Evolutionary conservation across 1,284 basidiomycete genomes (phyloP).

Genomic region (Caloboletus inedulis): DNA sequence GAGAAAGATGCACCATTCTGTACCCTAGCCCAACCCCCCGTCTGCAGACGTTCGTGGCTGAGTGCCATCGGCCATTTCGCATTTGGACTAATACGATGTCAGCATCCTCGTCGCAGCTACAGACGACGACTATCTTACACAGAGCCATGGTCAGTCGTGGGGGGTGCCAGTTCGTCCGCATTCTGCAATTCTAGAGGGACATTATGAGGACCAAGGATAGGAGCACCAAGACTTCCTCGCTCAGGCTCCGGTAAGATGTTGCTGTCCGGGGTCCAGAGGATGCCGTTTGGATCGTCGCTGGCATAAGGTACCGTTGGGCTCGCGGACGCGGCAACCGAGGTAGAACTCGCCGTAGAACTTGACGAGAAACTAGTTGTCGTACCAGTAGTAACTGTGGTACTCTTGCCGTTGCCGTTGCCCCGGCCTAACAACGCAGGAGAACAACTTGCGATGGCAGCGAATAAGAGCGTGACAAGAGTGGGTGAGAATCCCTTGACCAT

Average conservation of each 20-base stretch:
- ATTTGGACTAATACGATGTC: conserved; percentile 28
- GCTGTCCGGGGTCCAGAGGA: conserved; percentile 28
- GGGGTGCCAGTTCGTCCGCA: conserved; percentile 48
- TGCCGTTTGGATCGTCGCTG: conserved; percentile 26
- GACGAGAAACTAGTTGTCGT: background rate
- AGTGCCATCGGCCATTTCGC: conserved; percentile 56
- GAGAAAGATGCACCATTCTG: conserved; percentile 37
- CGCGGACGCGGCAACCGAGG: conserved; percentile 6
- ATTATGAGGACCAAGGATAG: conserved; percentile 49
- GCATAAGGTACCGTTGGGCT: conserved; percentile 32
- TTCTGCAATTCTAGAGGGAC: conserved; percentile 44
- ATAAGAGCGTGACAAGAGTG: conserved; percentile 4
- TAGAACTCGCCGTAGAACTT: background rate
- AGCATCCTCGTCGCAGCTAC: background rate
- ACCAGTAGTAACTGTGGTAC: background rate
- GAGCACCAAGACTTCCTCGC: conserved; percentile 37
- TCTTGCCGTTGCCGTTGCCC: background rate
- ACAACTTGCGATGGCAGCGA: background rate
- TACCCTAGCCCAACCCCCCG: conserved; percentile 42
- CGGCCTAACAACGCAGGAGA: background rate
- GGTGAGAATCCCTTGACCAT: conserved; percentile 8
- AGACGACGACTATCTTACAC: conserved; percentile 23
- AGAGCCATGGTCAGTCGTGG: conserved; percentile 47
- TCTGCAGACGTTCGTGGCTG: conserved; percentile 42
- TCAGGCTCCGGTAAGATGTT: conserved; percentile 24